A percentile compares a stretch with the other conserved stretches of the same genome.
Evolutionary conservation across 352 stramenopile species (phyloP).

Genomic region (Phytopythium mirpurense): DNA sequence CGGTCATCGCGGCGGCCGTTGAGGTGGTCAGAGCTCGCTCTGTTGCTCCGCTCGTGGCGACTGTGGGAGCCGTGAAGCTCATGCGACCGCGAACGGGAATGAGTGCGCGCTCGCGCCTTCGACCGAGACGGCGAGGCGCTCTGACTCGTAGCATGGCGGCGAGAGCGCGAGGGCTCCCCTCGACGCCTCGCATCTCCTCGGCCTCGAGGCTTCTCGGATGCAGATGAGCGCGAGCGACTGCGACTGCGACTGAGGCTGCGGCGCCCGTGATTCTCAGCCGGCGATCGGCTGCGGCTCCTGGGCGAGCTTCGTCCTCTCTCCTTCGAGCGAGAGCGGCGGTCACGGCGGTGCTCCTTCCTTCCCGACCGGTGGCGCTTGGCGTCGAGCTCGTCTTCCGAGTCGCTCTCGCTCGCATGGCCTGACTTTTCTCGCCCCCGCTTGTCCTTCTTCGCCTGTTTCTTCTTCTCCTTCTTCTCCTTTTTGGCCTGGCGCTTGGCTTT

Average conservation of each 20-base stretch:
- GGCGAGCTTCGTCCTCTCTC: neutral
- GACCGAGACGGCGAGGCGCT: neutral
- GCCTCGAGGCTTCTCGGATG: neutral
- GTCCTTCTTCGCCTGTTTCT: conserved; percentile 11
- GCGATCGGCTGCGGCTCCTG: conserved; percentile 5
- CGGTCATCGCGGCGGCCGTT: conserved; percentile 1
- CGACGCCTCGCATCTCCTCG: neutral
- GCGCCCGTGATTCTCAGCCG: neutral
- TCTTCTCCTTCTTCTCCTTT: conserved; percentile 28
- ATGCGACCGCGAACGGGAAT: neutral
- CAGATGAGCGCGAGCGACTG: conserved; percentile 5
- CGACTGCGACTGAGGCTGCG: neutral
- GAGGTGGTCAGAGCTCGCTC: neutral
- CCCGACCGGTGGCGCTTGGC: conserved; percentile 9
- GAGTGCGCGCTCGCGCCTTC: neutral
- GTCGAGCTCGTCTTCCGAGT: conserved; percentile 6
- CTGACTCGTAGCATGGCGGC: neutral
- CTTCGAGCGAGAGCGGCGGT: conserved; percentile 4
- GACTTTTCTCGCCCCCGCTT: conserved; percentile 2
- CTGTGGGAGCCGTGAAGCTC: neutral
- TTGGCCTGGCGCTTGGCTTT: conserved; percentile 27
- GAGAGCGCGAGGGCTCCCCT: neutral
- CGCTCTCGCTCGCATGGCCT: neutral
- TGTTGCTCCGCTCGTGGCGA: neutral
- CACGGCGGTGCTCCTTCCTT: neutral